Base-by-base conservation (phyloP, 1,284 basidiomycete species). In the Neonothopanus nambi region DNA sequence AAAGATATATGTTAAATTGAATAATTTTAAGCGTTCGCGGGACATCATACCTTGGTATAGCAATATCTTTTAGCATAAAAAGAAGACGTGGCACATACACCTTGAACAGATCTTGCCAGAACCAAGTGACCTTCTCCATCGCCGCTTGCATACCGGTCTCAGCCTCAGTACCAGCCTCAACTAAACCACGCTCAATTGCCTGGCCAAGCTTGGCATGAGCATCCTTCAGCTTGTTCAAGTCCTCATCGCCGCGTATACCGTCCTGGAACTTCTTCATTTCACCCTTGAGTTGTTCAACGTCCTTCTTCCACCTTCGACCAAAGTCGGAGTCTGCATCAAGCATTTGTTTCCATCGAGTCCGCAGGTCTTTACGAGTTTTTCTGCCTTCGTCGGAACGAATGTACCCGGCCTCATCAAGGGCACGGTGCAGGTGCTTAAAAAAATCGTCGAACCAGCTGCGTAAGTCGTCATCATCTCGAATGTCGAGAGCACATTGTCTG, bases 71-170 rank as follows among this genome's bases (percentile, higher is more conserved):
- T 61, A 86, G 51, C 57, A 76, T 66, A 26, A 56, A 59, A 48
- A 85, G 63, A 1, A 79, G 23, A 9, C 76, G 75, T 5, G 85
- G 85, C 1, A 82, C 59, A 52, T 87, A 85, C 4, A 85, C 82
- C 55, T 80, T 82, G 72, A 87, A 82, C 5, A 87, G 49, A 50
- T 89, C 87, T 63, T 84, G 78, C 83, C 84, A 87, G 68, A 89
- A 78, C 86, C 86, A 88, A 1, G 81, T 77, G 3, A 78, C 77
- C 42, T 82, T 76, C 44, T 85, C 82, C 59, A 82, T 63, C 2
- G 76, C 73, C 9, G 75, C 71, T 59, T 83, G 75, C 43, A 83
- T 51, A 11, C 77, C 77, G 0, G 68, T 71, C 55, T 69, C 58
- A 2, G 68, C 70, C 52, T 70, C 55, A 1, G 54, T 57, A 0